Base-by-base conservation (phyloP, 1,284 basidiomycete species). In the Chondrostereum purpureum region DNA sequence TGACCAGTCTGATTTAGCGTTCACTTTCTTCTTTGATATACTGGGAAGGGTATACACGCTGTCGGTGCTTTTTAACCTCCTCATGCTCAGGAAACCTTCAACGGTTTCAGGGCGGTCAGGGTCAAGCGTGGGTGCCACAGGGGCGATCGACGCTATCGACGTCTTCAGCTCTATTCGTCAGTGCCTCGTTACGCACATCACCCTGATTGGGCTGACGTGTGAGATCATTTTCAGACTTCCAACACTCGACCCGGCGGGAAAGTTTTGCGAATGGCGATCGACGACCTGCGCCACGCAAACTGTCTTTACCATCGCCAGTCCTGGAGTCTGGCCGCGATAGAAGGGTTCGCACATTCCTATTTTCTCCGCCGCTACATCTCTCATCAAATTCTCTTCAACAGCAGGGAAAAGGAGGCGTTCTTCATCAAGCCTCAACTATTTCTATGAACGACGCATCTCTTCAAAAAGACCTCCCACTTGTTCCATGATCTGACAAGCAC, bases 1-100 rank as follows among this genome's bases (percentile, higher is more conserved):
- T 31, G 8, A 31, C 8, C 8, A 8, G 27, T 31, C 8, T 31
- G 27, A 31, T n/a, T 8, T 31, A 50, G 48, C 44, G 13, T 44
- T 46, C 41, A 19, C 16, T 17, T 24, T 50, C 6, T 50, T 50
- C 27, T 46, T 46, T 24, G 35, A 33, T 4, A 4, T 10, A n/a
- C 40, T 43, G 24, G 48, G 48, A 12, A 40, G 45, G 24, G 33
- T 50, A 5, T 46, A 46, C 31, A 43, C 48, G 18, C 45, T 50
- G 13, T 46, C 48, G 18, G 23, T 50, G 19, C 21, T 50, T 22
- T 22, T 40, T 18, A 50, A 46, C 41, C 34, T 46, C 37, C 43
- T 50, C 36, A 17, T 31, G n/a, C n/a, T 31, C 8, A 31, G n/a
- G 27, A 8, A n/a, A n/a, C 8, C n/a, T 31, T 8, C 8, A 8